Percentiles rank a stretch among this genome's conserved stretches.
Evolutionary conservation across 2,329 filamentous ascomycete species (phyloP).

Genomic region (Stagonosporopsis tanaceti): DNA sequence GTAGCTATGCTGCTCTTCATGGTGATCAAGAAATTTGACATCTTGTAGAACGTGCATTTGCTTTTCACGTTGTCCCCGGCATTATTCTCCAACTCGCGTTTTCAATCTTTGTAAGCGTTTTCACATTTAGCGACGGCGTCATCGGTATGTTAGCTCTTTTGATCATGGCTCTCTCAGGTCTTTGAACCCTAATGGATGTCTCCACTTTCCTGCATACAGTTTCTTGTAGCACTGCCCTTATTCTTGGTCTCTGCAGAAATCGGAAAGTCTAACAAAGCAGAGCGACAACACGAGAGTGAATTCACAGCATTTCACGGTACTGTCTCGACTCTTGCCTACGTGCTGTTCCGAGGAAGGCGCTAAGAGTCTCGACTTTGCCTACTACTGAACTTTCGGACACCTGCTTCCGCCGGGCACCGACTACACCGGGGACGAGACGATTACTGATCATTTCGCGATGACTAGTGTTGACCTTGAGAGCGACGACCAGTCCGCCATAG

Average conservation of each 20-base stretch:
- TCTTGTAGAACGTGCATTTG: neutral
- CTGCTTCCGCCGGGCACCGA: no score
- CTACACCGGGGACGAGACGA: no score
- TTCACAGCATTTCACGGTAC: no score
- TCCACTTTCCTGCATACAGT: neutral
- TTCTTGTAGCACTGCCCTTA: neutral
- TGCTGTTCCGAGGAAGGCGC: no score
- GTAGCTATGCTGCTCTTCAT: conserved; percentile 74
- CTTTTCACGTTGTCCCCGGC: neutral
- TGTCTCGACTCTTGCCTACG: no score
- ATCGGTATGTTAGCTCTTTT: neutral
- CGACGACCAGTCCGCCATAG: no score
- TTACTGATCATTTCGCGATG: no score
- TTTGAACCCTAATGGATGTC: neutral
- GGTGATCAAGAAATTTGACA: conserved; percentile 61
- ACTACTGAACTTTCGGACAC: no score
- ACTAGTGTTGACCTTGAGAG: no score
- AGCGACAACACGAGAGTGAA: neutral
- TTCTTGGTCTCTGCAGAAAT: neutral
- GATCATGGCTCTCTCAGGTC: neutral
- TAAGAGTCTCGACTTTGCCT: no score
- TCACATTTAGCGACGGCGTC: neutral
- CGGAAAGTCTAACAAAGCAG: neutral
- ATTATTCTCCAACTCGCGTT: neutral
- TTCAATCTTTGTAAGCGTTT: neutral